Evolutionary conservation across 805 yeast species (phyloP), one percentile per base, ranked within the genome.

Genomic region (Starmerella vitae): DNA sequence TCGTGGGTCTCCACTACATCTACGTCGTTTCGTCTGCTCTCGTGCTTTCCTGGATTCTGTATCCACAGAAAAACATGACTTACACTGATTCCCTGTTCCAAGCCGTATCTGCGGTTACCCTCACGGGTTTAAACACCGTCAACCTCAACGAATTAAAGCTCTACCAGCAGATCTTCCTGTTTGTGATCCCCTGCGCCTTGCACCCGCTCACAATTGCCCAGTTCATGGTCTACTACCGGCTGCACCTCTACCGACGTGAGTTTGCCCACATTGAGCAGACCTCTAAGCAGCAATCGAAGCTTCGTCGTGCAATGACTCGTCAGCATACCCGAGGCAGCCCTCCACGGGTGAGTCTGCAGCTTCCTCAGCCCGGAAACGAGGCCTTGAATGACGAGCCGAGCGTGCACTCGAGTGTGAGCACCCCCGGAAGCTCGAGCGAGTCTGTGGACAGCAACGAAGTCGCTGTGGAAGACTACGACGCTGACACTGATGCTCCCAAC

Each of bases 141-240:
- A 73, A 84, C 50, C 47, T 78, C 28, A 83, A 83, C 55, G 59
- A 64, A 0, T 48, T 86, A 41, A 60, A 67, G 0, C 56, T 80
- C 33, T 88, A 78, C 61, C 98, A 91, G 58, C 97, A 88, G 55
- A 70, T 85, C 13, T 64, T 70, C 8, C 58, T 88, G 2, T 83
- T 77, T 54, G 47, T 81, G 10, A 43, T 74, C 3, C 61, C 86
- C 21, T 65, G 74, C 46, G 49, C 84, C 17, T 71, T 93, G 3
- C 85, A 94, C 0, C 97, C 97, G 1, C 81, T 91, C 17, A 78
- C 78, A 54, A 82, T 93, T 38, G 93, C 91, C 56, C 74, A 93
- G 0, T 68, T 72, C 1, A 63, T 91, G 26, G 76, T 84, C 7
- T 73, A 83, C 45, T 63, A 86, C 8, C 69, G 98, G 36, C 63